These are phyloP conservation scores for Bonia amplexicaulis DNA, from an alignment of 176 grass and related monocot genomes.

Conservation along the genomic window DNA sequence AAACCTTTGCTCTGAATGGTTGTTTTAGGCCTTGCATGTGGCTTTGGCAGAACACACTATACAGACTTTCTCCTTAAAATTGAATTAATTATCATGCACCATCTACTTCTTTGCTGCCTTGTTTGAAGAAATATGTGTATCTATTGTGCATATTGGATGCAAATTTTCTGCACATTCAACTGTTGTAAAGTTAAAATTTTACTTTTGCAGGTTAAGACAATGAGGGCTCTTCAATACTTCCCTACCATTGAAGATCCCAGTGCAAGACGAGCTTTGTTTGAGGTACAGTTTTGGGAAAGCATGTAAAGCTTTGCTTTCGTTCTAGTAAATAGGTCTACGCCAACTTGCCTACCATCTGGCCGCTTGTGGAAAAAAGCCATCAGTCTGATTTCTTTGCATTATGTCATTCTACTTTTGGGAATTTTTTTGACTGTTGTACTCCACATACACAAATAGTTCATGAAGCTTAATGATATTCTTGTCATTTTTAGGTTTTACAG, in stretches of 20 bases:
- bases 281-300: constrained; percentile 39
- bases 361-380: not conserved
- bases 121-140: constrained; percentile 13
- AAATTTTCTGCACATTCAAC: not conserved
- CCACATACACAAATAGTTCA: not conserved
- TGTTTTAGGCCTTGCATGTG: not conserved
- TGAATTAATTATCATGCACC: constrained; percentile 9
- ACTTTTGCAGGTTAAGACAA: constrained; percentile 86
- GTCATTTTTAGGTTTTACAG: constrained; percentile 74
- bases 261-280: constrained; percentile 90
- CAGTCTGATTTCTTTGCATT: not conserved
- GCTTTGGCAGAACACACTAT: not conserved
- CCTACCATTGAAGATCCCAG: constrained; percentile 89
- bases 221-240: constrained; percentile 98
- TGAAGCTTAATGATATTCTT: not conserved
- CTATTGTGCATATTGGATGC: not conserved
- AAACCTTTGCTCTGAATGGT: not conserved
- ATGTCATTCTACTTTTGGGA: not conserved
- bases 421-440: not conserved
- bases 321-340: not conserved
- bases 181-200: not conserved
- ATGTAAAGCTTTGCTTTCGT: not conserved
- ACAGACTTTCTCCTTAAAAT: not conserved
- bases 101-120: not conserved
- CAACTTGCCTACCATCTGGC: not conserved